These are phyloP conservation scores for Oryza punctata DNA, from an alignment of 176 grass and related monocot genomes.

Conservation along the genomic window DNA sequence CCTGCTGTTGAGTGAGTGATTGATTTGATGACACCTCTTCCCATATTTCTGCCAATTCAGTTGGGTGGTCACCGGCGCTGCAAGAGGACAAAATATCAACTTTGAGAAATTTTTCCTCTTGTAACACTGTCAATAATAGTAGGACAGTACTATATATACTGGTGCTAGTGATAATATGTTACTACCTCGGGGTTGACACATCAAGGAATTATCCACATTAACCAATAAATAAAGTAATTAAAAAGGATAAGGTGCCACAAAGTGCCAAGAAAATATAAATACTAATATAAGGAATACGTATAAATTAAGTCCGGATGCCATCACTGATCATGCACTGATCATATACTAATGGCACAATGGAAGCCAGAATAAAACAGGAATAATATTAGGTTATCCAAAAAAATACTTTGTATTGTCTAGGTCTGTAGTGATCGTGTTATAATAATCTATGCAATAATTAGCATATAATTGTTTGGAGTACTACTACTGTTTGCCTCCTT, in stretches of 20 bases:
- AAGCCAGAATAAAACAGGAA: conserved; percentile 27
- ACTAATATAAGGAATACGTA: not conserved
- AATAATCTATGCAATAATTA: conserved; percentile 23
- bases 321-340: not conserved
- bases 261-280: conserved; percentile 22
- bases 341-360: not conserved
- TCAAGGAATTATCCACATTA: not conserved
- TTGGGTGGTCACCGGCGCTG: not conserved
- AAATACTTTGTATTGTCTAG: conserved; percentile 27
- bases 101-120: not conserved
- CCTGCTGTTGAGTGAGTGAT: not conserved
- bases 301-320: not conserved
- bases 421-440: not conserved
- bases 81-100: not conserved
- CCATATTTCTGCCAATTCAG: not conserved
- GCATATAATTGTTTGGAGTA: not conserved
- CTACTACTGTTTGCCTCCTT: conserved; percentile 5
- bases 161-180: not conserved
- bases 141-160: not conserved
- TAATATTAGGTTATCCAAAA: conserved; percentile 33
- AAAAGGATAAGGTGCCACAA: not conserved
- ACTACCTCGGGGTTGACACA: not conserved
- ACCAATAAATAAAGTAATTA: conserved; percentile 16
- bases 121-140: not conserved
- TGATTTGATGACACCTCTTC: not conserved